phyloP scores from a whole-genome alignment of 2,329 filamentous ascomycete genomes.

The Trichoderma sp. region DNA sequence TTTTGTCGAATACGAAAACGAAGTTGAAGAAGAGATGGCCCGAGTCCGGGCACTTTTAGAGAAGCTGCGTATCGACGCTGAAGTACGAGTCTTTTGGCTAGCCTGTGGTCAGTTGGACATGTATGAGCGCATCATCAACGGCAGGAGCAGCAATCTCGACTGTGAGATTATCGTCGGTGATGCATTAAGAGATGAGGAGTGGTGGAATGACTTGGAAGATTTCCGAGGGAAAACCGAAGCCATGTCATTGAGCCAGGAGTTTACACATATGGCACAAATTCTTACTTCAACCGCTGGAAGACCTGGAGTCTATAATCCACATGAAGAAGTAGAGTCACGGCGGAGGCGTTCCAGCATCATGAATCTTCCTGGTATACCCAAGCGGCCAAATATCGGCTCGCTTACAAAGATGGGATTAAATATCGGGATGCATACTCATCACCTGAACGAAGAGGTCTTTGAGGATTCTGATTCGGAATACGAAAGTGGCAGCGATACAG shows the following conservation, averaged over 20 bases:
- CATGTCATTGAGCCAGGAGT: conserved; percentile 43
- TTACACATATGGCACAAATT: conserved; percentile 44
- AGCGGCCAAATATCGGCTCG: conserved; percentile 54
- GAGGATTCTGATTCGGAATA: conserved; percentile 37
- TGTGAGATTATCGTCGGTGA: conserved; percentile 61
- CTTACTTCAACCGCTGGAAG: conserved; percentile 44
- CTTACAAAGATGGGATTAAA: conserved; percentile 60
- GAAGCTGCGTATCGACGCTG: conserved; percentile 77
- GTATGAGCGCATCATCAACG: conserved; percentile 79
- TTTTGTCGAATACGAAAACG: conserved; percentile 85
- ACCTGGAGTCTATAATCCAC: conserved; percentile 45
- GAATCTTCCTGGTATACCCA: conserved; percentile 61
- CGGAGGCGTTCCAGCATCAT: conserved; percentile 50
- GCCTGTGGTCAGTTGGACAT: conserved; percentile 68
- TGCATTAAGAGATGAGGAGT: conserved; percentile 68
- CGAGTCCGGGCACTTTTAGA: conserved; percentile 72
- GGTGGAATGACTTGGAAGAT: conserved; percentile 75
- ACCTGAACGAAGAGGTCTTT: conserved; percentile 62
- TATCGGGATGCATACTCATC: conserved; percentile 74
- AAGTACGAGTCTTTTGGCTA: conserved; percentile 78
- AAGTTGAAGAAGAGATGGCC: conserved; percentile 74
- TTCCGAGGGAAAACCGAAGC: conserved; percentile 43
- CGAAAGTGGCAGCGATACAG: conserved; percentile 34
- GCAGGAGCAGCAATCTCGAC: conserved; percentile 53
- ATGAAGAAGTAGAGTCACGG: conserved; percentile 31